A percentile compares a stretch with the other conserved stretches of the same genome.
Evolutionary conservation across 176 grass and related monocot species (phyloP).

Genomic region (Thalia dealbata): DNA sequence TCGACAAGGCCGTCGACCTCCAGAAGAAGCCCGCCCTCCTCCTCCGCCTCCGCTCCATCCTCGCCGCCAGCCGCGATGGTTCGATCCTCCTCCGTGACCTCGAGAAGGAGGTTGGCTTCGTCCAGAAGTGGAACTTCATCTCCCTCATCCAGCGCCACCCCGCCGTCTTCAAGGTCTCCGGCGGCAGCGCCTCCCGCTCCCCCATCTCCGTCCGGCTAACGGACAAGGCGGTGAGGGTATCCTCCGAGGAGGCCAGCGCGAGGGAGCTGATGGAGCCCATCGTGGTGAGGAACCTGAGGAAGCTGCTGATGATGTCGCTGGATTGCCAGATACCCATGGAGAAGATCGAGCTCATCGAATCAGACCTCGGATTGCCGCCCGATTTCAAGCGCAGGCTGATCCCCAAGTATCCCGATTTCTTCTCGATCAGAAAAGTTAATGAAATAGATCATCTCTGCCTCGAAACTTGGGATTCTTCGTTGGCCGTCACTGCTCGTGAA

Average conservation of each 20-base stretch:
- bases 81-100: conserved; percentile 61
- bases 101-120: conserved; percentile 79
- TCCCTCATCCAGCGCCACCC: conserved; percentile 56
- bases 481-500: conserved; percentile 58
- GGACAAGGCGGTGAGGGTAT: conserved; percentile 61
- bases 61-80: conserved; percentile 39
- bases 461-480: conserved; percentile 74
- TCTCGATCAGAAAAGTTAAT: conserved; percentile 45
- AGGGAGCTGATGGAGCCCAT: conserved; percentile 58
- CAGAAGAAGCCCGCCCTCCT: conserved; percentile 64
- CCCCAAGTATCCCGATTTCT: conserved; percentile 54
- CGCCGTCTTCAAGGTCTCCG: conserved; percentile 52
- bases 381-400: conserved; percentile 59
- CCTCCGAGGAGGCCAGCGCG: conserved; percentile 36
- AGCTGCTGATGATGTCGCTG: conserved; percentile 80
- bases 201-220: conserved; percentile 62
- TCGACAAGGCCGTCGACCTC: conserved; percentile 80
- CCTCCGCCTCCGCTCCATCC: conserved; percentile 45
- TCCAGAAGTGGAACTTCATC: conserved; percentile 78
- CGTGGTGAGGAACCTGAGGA: conserved; percentile 62
- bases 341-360: conserved; percentile 74
- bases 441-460: conserved; percentile 45
- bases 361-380: conserved; percentile 47
- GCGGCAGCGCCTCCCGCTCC: conserved; percentile 28
- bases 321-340: conserved; percentile 65